Evolutionary conservation across 139 green algal species (phyloP), one percentile per base, ranked within the genome.

Genomic region (Picochlorum sp.): DNA sequence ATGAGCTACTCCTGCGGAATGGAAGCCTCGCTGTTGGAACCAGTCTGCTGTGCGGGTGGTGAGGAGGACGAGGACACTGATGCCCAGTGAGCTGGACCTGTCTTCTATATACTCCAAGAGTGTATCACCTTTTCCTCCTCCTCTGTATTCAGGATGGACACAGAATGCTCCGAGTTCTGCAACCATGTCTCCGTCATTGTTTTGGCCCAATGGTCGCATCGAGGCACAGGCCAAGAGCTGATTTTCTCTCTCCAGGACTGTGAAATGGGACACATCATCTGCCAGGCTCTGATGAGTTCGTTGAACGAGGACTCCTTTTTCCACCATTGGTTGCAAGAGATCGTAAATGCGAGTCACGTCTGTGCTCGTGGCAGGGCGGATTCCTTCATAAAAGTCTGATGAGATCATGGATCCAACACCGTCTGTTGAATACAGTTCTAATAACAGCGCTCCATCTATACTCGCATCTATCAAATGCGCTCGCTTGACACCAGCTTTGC

Each of bases 361-460:
- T 20, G 54, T 24, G 10, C 4, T 16, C 9, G 34, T 45, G 4
- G 90, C 92, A 9, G 62, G 60, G 11, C 92, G 83, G 57, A 93
- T 95, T 67, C 90, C 92, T 74, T 96, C 85, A 50, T 96, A 95
- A 34, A 96, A 92, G 75, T 98, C 92, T 5, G 82, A 83, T 14
- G 75, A 89, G 41, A 97, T 87, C 90, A 96, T 97, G 47, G 77
- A 89, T 50, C 92, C 92, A 18, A 96, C 76, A 1, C 92, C 92
- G 60, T 98, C 92, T 11, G 87, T 67, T 11, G 85, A 92, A 81
- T 97, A 98, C 18, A 98, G 83, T 84, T 98, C 92, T 52, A 95
- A 77, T 72, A 96, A 72, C 57, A 95, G 68, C 1, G 49, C 45
- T 15, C 64, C 64, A 47, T 70, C 64, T 15, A 70, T 47, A 30